Evolutionary conservation across 2,329 filamentous ascomycete genomes (phyloP).

Genomic region (Sclerotinia trifoliorum): DNA sequence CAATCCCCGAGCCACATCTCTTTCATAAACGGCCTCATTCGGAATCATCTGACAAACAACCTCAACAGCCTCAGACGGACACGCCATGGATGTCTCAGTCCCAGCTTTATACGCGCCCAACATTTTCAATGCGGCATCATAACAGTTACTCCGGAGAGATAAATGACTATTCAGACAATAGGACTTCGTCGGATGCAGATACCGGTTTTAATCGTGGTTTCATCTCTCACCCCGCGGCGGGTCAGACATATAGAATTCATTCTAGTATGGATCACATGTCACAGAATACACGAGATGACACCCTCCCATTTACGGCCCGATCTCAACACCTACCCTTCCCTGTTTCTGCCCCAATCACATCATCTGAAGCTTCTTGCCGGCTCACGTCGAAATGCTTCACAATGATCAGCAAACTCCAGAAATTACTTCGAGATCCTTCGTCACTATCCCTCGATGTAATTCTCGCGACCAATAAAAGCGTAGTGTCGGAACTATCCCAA

Average conservation of each 20-base stretch:
- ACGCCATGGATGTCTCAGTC: conserved; percentile 6
- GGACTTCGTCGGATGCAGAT: not conserved
- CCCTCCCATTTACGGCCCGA: not conserved
- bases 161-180: not conserved
- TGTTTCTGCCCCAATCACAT: not conserved
- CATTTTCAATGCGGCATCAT: not conserved
- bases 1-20: not conserved
- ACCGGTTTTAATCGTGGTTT: not conserved
- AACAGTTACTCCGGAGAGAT: not conserved
- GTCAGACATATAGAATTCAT: not conserved
- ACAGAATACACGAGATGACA: not conserved
- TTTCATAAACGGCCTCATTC: not conserved
- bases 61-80: not conserved
- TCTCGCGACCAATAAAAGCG: conserved; percentile 14
- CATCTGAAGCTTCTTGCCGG: not conserved
- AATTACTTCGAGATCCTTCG: conserved; percentile 11
- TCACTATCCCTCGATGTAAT: conserved; percentile 16
- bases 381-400: conserved; percentile 7
- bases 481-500: conserved; percentile 4
- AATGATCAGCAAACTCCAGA: conserved; percentile 15
- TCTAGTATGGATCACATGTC: not conserved
- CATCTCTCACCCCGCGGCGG: not conserved
- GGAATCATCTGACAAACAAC: not conserved
- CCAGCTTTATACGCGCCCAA: not conserved
- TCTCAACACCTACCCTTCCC: not conserved